Base-by-base conservation (phyloP, 2,329 filamentous ascomycete species). In the Fusarium paranaense region DNA sequence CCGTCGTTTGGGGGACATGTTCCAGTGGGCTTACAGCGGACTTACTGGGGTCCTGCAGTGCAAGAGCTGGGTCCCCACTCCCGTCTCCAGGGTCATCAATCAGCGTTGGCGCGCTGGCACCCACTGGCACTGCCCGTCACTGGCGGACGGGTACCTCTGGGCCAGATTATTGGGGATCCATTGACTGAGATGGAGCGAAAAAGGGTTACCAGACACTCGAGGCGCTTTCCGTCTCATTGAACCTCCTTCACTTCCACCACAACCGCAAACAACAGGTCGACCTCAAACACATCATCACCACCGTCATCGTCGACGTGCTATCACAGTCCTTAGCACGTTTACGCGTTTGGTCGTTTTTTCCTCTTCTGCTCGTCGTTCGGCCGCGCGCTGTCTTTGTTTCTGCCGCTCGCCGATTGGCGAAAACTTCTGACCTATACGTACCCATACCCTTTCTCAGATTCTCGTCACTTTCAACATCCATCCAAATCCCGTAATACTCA, bases 391-490 rank as follows among this genome's bases (percentile, higher is more conserved):
- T 68, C 66, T 66, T 67, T 76, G 62, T 66, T 76, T 62, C 76
- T 68, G 76, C 67, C 69, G 68, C 70, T 68, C 63, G 63, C 71
- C 70, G 58, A 71, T 64, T 64, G 73, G 67, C 69, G 70, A 76
- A 78, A 78, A 74, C 75, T 77, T 78, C 76, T 78, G 70, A 75
- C 71, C 76, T 78, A 78, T 78, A 78, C 74, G 75, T 78, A 78
- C 76, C 72, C 73, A 74, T 69, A 72, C 71, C 71, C 69, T 65
- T 65, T 71, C 72, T 70, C 61, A 61, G 62, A 64, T 63, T 74
- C 63, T 58, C 63, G 56, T 75, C 69, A 73, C 72, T 74, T 74
- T 47, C 68, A 75, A 68, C 68, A 63, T 68, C 47, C 25, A 32
- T 35, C 20, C 33, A 58, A 67, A 52, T 32, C 47, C 68, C 47